Percentiles rank a stretch among this genome's conserved stretches.
phyloP scores from a whole-genome alignment of 2,329 filamentous ascomycete species.

The Cadophora gregata region DNA sequence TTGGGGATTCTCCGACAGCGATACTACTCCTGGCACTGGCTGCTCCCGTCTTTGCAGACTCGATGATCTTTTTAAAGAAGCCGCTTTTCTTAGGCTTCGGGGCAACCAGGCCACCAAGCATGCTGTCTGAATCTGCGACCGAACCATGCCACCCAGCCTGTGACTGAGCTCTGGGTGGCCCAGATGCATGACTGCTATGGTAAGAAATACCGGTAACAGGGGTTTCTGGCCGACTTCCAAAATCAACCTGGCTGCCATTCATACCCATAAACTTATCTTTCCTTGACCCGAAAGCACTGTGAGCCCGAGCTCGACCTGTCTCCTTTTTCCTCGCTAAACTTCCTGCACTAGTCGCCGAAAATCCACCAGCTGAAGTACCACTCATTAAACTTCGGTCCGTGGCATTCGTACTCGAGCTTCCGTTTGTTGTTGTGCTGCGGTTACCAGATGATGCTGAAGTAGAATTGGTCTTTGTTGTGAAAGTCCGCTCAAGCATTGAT shows the following conservation, averaged over 20 bases:
- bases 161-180: conserved; percentile 61
- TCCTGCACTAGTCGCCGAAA: conserved; percentile 94
- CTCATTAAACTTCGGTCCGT: conserved; percentile 93
- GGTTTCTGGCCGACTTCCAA: conserved; percentile 63
- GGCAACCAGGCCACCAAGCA: conserved; percentile 77
- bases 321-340: conserved; percentile 82
- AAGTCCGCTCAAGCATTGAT: conserved; percentile 75
- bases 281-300: conserved; percentile 68
- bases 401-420: conserved; percentile 73
- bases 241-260: conserved; percentile 40
- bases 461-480: conserved; percentile 85
- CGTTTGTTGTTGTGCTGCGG: conserved; percentile 69
- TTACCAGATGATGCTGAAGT: conserved; percentile 79
- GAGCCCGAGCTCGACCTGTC: conserved; percentile 61
- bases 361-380: conserved; percentile 84
- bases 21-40: conserved; percentile 89
- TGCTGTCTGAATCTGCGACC: conserved; percentile 67
- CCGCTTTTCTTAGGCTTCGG: conserved; percentile 84
- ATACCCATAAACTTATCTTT: conserved; percentile 48
- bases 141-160: conserved; percentile 63
- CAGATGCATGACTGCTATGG: conserved; percentile 80
- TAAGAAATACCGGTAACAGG: conserved; percentile 84
- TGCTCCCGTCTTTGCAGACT: conserved; percentile 91
- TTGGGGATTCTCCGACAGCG: conserved; percentile 61
- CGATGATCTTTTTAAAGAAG: conserved; percentile 95